Evolutionary conservation across 179 eudicot genomes (phyloP).

Genomic region (Spinacia oleracea): DNA sequence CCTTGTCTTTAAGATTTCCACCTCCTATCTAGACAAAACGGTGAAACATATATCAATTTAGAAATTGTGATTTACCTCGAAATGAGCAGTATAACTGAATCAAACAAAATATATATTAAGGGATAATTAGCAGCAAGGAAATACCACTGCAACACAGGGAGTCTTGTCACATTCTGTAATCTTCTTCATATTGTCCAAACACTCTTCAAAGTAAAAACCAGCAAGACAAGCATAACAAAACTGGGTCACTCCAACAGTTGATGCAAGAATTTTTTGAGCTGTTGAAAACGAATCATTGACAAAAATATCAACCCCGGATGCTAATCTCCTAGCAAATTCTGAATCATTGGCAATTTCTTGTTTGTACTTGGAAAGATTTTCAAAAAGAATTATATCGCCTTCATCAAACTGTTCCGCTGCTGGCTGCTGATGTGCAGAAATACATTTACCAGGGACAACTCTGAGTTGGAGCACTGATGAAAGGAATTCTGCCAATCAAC

Average conservation of each 20-base stretch:
- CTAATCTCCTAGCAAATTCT: constrained; percentile 53
- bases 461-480: constrained; percentile 58
- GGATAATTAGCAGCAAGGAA: neutral
- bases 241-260: constrained; percentile 83
- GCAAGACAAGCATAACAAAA: constrained; percentile 69
- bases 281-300: constrained; percentile 80
- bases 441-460: constrained; percentile 46
- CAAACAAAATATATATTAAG: neutral
- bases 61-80: neutral
- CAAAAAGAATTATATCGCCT: constrained; percentile 51
- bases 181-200: constrained; percentile 49
- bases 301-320: constrained; percentile 69
- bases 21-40: constrained; percentile 70
- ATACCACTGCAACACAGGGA: constrained; percentile 70
- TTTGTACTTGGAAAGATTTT: constrained; percentile 57
- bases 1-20: constrained; percentile 60
- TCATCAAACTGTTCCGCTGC: constrained; percentile 29
- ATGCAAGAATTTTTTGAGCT: constrained; percentile 79
- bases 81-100: neutral
- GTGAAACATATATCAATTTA: constrained; percentile 5
- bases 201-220: constrained; percentile 77
- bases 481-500: constrained; percentile 48
- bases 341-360: constrained; percentile 66
- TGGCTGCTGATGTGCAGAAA: constrained; percentile 23
- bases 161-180: constrained; percentile 32